phyloP scores from a whole-genome alignment of 1,284 basidiomycete genomes.

The Heterobasidion annosum region DNA sequence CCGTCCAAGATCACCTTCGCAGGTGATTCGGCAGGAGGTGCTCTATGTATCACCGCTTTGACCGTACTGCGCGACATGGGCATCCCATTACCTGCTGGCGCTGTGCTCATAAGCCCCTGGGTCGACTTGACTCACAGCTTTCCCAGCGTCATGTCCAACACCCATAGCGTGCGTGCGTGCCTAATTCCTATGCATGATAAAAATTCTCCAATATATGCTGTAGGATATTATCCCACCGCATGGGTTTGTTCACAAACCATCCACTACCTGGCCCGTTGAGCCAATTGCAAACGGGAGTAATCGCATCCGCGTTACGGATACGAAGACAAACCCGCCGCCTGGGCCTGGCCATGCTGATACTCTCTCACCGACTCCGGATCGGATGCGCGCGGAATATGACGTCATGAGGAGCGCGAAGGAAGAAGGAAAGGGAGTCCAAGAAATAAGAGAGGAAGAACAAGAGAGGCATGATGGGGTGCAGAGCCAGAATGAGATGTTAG shows the following conservation, averaged over 20 bases:
- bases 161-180: conserved; percentile 48
- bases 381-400: conserved; percentile 17
- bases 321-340: conserved; percentile 34
- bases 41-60: conserved; percentile 57
- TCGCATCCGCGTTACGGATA: conserved; percentile 25
- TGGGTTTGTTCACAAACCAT: conserved; percentile 54
- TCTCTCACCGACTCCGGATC: conserved; percentile 25
- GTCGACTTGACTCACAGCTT: conserved; percentile 84
- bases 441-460: conserved; percentile 12
- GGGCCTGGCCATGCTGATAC: conserved; percentile 43
- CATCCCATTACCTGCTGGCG: conserved; percentile 68
- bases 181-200: conserved; percentile 18
- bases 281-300: conserved; percentile 25
- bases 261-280: conserved; percentile 45
- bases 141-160: conserved; percentile 71
- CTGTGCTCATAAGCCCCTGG: conserved; percentile 73
- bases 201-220: conserved; percentile 6
- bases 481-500: conserved; percentile 30
- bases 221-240: conserved; percentile 59
- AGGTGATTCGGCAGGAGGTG: conserved; percentile 83
- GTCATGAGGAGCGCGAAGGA: conserved; percentile 10
- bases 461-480: conserved; percentile 16
- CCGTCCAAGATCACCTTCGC: conserved; percentile 73
- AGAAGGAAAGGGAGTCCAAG: conserved; percentile 4
- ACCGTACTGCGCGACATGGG: conserved; percentile 73